phyloP scores from a whole-genome alignment of 192 early-diverging fungal species.

The Gigaspora rosea region DNA sequence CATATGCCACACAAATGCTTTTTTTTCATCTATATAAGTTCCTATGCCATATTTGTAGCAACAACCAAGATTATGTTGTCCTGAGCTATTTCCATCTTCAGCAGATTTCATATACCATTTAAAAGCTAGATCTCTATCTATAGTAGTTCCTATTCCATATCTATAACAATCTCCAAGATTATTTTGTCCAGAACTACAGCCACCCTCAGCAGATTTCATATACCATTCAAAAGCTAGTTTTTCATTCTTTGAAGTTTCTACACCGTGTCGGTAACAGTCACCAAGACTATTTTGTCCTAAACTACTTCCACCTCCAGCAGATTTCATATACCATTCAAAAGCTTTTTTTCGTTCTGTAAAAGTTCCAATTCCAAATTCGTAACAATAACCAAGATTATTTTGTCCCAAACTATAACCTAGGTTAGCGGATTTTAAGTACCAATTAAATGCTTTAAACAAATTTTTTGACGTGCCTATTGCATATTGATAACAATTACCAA shows the following conservation, averaged over 20 bases:
- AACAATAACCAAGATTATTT: slow-evolving; percentile 60
- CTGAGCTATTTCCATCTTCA: slow-evolving; percentile 54
- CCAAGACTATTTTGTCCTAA: too few species aligned
- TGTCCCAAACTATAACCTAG: slow-evolving; percentile 57
- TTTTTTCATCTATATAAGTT: slow-evolving; percentile 45
- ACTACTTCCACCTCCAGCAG: slow-evolving; percentile 45
- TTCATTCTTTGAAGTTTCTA: too few species aligned
- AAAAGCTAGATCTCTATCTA: slow-evolving; percentile 66
- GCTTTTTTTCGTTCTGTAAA: slow-evolving; percentile 61
- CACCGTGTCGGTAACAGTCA: too few species aligned
- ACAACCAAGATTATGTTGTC: slow-evolving; percentile 58
- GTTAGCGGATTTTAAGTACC: slow-evolving; percentile 54
- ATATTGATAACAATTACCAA: slow-evolving; percentile 82
- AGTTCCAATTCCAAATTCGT: slow-evolving; percentile 59
- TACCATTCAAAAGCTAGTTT: slow-evolving; percentile 65
- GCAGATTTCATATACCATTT: slow-evolving; percentile 56
- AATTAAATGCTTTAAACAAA: slow-evolving; percentile 55
- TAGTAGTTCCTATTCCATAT: slow-evolving; percentile 68
- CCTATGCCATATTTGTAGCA: slow-evolving; percentile 64
- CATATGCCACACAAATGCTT: slow-evolving; percentile 62
- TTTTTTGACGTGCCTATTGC: slow-evolving; percentile 56
- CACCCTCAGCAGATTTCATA: slow-evolving; percentile 57
- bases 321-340: slow-evolving; percentile 53
- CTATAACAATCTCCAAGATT: too few species aligned
- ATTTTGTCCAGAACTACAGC: slow-evolving; percentile 54